These are phyloP conservation scores for Globisporangium carolinianum DNA, from an alignment of 352 stramenopile species.

Conservation along the genomic window DNA sequence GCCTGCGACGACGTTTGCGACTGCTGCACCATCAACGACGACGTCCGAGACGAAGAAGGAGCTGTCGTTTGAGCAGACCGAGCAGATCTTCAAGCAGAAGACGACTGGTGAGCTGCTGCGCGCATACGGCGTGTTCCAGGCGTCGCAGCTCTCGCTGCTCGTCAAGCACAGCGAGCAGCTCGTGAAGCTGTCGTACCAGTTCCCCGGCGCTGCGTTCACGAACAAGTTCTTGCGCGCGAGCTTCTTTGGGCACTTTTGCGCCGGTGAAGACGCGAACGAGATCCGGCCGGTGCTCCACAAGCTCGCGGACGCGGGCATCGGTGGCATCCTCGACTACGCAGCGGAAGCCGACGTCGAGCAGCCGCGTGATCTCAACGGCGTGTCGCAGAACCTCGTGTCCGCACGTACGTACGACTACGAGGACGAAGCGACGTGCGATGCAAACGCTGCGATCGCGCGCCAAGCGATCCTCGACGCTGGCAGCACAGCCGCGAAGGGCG, in stretches of 20 bases:
- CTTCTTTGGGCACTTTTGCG: slow-evolving; percentile 98
- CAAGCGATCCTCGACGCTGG: slow-evolving; percentile 77
- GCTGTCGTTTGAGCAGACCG: slow-evolving; percentile 68
- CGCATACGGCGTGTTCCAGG: slow-evolving; percentile 81
- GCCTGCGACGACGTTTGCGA: slow-evolving; percentile 5
- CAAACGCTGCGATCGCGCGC: slow-evolving; percentile 82
- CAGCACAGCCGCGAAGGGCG: slow-evolving; percentile 23
- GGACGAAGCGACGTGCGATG: slow-evolving; percentile 90
- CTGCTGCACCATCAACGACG: slow-evolving; percentile 26
- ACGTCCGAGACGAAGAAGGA: slow-evolving; percentile 42
- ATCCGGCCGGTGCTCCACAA: slow-evolving; percentile 79
- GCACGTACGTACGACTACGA: slow-evolving; percentile 96
- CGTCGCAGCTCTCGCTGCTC: slow-evolving; percentile 81
- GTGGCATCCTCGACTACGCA: slow-evolving; percentile 96
- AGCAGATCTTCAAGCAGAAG: slow-evolving; percentile 82
- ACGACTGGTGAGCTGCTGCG: slow-evolving; percentile 81
- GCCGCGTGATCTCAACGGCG: slow-evolving; percentile 67
- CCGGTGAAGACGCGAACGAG: slow-evolving; percentile 83
- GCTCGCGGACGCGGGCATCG: slow-evolving; percentile 80
- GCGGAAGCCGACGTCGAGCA: slow-evolving; percentile 90
- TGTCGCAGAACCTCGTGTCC: slow-evolving; percentile 74
- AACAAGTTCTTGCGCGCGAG: slow-evolving; percentile 88
- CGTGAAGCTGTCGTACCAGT: slow-evolving; percentile 72
- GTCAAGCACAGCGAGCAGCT: slow-evolving; percentile 87
- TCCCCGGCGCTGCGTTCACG: slow-evolving; percentile 80